Evolutionary conservation across 495 filamentous ascomycete species (phyloP), one percentile per base, ranked within the genome.

Genomic region (Tuber indicum): DNA sequence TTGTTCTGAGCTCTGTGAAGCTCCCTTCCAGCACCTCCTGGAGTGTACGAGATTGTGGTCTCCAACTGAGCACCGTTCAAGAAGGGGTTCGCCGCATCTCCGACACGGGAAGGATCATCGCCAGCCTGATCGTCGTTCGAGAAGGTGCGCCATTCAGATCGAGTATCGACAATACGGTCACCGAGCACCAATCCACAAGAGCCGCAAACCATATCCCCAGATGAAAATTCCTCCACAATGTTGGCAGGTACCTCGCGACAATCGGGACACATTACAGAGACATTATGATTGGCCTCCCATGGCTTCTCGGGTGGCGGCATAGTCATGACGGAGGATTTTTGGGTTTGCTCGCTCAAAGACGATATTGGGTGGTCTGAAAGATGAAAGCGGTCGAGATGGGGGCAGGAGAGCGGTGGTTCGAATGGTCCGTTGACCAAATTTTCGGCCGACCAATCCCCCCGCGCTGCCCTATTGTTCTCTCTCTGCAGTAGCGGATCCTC

Each of bases 111-210:
- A 1, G 96, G 96, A 83, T 99, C 96, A 79, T 98, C 96, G 83
- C 92, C 93, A 74, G 89, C 89, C 84, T 97, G 93, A 82, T 99
- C 96, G 81, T 99, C 96, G 85, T 97, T 98, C 76, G 93, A 92
- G 85, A 99, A 99, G 12, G 96, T 99, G 81, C 96, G 93, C 96
- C 96, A 99, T 86, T 99, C 96, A 72, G 94, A 97, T 72, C 96
- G 91, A 77, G 93, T 94, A 81, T 98, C 96, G 74, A 99, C 93
- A 81, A 96, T 92, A 76, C 94, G 91, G 83, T 95, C 92, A 72
- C 91, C 91, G 47, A 98, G 87, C 19, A 99, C 96, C n/a, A 97
- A 85, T 39, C 96, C 96, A 81, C 96, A 99, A 36, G 91, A 93
- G 23, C 87, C 92, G 84, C 96, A 99, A 72, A 98, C 93, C 81